Evolutionary conservation across 2,329 filamentous ascomycete genomes (phyloP), one percentile per base, ranked within the genome.

Genomic region (Epichloe typhina): DNA sequence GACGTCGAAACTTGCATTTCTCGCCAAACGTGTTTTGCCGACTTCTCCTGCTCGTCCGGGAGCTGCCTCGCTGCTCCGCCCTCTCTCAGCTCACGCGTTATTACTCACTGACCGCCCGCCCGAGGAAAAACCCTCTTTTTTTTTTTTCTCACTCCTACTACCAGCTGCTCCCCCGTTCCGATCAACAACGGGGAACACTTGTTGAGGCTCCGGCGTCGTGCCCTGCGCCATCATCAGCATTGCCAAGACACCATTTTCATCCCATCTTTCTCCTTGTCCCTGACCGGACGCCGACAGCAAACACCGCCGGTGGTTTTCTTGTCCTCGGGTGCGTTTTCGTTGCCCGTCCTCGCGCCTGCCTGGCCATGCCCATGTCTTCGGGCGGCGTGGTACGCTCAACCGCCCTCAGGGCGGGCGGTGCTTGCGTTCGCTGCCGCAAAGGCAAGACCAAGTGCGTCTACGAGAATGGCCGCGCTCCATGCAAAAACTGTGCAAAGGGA

Each of bases 401-500:
- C 56, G 77, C 77, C 64, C 74, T 80, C 50, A 72, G 77, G 61
- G 77, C 77, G 63, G 77, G 77, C 61, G 77, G 76, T 59, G 77
- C 77, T 59, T 81, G 77, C 57, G 77, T 80, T 57, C 76, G 77
- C 64, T 81, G 77, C 65, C 76, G 77, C 63, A 81, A 80, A 62
- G 77, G 77, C 66, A 81, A 81, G 65, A 81, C 77, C 49, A 80
- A 80, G 59, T 81, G 77, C 55, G 77, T 80, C 59, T 81, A 81
- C 66, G 77, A 80, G 55, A 80, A 78, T 58, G 77, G 76, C 48
- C 71, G 76, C 61, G 74, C 76, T n/a, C 77, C 77, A 12, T 81
- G 77, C 69, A 77, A 78, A 62, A 81, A 81, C 65, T 81, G 77
- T 65, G 75, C 76, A 46, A 81, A 81, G 64, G 77, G 77, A 53